Evolutionary conservation across 306 rosid species (phyloP), one percentile per base, ranked within the genome.

Genomic region (Cucurbita pepo): DNA sequence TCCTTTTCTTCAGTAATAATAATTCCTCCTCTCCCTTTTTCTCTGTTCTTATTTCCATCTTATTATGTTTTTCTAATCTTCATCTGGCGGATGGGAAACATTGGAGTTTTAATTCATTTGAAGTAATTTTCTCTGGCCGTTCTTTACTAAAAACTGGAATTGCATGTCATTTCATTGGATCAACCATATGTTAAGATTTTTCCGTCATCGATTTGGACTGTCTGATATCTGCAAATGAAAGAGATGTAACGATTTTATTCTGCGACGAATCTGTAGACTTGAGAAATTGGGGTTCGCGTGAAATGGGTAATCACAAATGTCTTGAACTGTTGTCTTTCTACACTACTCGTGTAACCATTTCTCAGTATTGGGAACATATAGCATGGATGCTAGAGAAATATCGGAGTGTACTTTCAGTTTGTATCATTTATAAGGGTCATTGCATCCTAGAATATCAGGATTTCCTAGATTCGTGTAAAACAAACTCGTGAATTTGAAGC

Each of bases 1-100:
- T 82, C 56, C 89, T 85, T 65, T 55, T 85, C 22, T 85, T 80
- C 83, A 80, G 89, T 85, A 52, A 50, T 50, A 6, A 10, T 48
- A 48, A 69, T n/a, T 58, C 34, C 50, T 21, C 19, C 40, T n/a
- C 25, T 5, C 16, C 9, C 11, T 37, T 44, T 55, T 62, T 15
- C 10, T 43, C 36, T 72, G 75, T 25, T 62, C 36, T 47, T 58
- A 25, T 15, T 53, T 70, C 10, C 5, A 18, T 10, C 0, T 38
- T 72, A 10, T 41, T 56, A 3, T 56, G 9, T n/a, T n/a, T 71
- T 53, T 18, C 10, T 9, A 51, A 37, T 6, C 40, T 61, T 60
- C 45, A 60, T 15, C 15, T 36, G 19, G 44, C 30, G 22, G 14
- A n/a, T 62, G 43, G 37, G 38, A 21, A 56, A 9, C 10, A 10